phyloP scores from a whole-genome alignment of 192 early-diverging fungal species.

The Entomortierella chlamydospora region DNA sequence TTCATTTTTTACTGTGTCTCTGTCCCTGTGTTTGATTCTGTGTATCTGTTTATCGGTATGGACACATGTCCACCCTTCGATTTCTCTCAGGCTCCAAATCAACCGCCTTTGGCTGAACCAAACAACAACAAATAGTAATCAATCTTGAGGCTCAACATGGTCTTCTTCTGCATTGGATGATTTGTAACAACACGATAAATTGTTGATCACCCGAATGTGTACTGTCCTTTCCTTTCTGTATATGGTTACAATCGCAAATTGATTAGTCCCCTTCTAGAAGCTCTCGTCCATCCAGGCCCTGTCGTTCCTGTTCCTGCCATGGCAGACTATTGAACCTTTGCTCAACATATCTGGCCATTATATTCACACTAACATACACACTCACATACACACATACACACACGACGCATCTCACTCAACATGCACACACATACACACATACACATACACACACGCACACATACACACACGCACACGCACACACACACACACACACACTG shows the following conservation, averaged over 20 bases:
- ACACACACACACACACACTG: neutral
- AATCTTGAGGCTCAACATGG: neutral
- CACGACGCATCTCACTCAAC: too few species aligned
- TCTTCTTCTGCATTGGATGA: neutral
- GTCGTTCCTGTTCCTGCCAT: too few species aligned
- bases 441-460: neutral
- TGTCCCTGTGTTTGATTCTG: neutral
- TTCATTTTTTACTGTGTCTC: too few species aligned
- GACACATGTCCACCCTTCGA: slow-evolving; percentile 1
- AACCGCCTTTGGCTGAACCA: neutral
- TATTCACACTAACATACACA: too few species aligned
- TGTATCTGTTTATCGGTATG: neutral
- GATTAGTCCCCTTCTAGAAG: neutral
- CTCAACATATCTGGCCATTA: too few species aligned
- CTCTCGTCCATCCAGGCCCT: too few species aligned
- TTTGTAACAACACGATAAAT: too few species aligned
- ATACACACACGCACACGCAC: neutral
- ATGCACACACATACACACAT: neutral
- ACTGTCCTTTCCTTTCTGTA: neutral
- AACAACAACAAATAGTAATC: neutral
- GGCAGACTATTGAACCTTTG: too few species aligned
- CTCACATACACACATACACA: too few species aligned
- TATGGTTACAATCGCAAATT: slow-evolving; percentile 9
- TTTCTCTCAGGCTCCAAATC: neutral
- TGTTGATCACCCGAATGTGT: too few species aligned